phyloP scores from a whole-genome alignment of 768 basidiomycete genomes.

The Crassisporium funariophilum region DNA sequence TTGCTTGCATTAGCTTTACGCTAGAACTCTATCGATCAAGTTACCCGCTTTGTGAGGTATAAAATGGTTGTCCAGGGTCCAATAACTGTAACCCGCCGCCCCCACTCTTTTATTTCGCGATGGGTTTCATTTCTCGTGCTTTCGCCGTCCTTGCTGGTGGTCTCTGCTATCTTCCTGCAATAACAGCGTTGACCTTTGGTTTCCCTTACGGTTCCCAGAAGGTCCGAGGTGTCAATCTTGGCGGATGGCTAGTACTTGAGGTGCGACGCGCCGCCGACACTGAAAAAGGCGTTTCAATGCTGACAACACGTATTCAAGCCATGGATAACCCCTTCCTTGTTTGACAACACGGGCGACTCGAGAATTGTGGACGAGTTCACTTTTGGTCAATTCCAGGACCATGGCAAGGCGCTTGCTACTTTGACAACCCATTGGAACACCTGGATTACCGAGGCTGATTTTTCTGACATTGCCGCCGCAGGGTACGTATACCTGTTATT shows the following conservation, averaged over 20 bases:
- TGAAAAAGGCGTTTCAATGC: neutral
- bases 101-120: slow-evolving; percentile 1
- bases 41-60: too few species aligned
- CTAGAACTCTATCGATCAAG: too few species aligned
- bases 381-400: slow-evolving; percentile 64
- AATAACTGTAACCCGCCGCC: too few species aligned
- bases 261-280: slow-evolving; percentile 24
- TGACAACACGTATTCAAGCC: slow-evolving; percentile 42
- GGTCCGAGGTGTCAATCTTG: slow-evolving; percentile 84
- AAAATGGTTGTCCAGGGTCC: too few species aligned
- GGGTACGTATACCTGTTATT: slow-evolving; percentile 47
- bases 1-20: too few species aligned
- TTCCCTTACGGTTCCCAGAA: slow-evolving; percentile 76
- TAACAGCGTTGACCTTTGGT: slow-evolving; percentile 40
- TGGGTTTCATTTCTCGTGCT: slow-evolving; percentile 6
- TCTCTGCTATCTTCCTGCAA: neutral
- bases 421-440: slow-evolving; percentile 76
- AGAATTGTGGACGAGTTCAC: slow-evolving; percentile 76
- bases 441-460: slow-evolving; percentile 85
- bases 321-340: slow-evolving; percentile 79
- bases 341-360: slow-evolving; percentile 63
- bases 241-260: slow-evolving; percentile 56
- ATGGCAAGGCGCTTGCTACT: slow-evolving; percentile 45
- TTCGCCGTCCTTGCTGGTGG: slow-evolving; percentile 2
- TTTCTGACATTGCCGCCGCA: slow-evolving; percentile 70